Conservation (phyloP, 2,329 filamentous ascomycete species). For the Microsporum ferrugineum region DNA sequence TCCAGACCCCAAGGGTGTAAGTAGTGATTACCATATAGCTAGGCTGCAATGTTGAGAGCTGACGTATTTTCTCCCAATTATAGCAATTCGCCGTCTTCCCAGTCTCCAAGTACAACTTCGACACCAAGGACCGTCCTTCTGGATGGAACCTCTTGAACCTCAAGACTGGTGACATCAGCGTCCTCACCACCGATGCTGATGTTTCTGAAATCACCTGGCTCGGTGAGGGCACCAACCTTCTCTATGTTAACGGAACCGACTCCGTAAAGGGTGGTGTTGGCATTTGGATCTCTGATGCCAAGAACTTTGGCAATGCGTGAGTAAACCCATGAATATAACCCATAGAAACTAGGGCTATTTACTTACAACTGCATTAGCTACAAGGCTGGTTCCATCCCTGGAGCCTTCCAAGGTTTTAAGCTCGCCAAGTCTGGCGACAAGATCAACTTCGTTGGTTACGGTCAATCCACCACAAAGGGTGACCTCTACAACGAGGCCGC, state of each 20-base stretch:
- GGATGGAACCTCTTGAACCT: conserved; percentile 62
- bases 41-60: neutral
- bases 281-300: conserved; percentile 28
- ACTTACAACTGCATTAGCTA: conserved; percentile 20
- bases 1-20: conserved; percentile 32
- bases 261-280: conserved; percentile 30
- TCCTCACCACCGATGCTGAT: conserved; percentile 53
- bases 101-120: conserved; percentile 68
- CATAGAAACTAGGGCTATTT: neutral
- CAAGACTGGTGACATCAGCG: conserved; percentile 50
- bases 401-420: conserved; percentile 31
- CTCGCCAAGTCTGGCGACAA: conserved; percentile 29
- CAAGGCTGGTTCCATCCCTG: conserved; percentile 29
- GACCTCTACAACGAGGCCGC: conserved; percentile 55
- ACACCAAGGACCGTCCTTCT: conserved; percentile 49
- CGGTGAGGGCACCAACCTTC: conserved; percentile 48
- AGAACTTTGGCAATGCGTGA: conserved; percentile 25
- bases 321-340: conserved; percentile 7
- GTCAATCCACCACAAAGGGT: conserved; percentile 56
- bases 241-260: conserved; percentile 43
- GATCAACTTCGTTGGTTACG: conserved; percentile 44
- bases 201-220: conserved; percentile 69
- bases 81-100: conserved; percentile 39
- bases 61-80: neutral
- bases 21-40: conserved; percentile 11